Conservation (phyloP, 164 flowering plant species). For the Vitis vinifera region ASM3070453v1 NC_081821.1:3323001-3323500, state of each 20-base stretch:
- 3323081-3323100: neutral
- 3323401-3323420: neutral
- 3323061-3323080: constrained; percentile 12
- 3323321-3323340: constrained; percentile 16
- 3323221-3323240: neutral
- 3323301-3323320: constrained; percentile 4
- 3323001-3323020: too few species aligned
- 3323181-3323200: constrained; percentile 4
- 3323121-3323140: constrained; percentile 15
- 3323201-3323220: constrained; percentile 6
- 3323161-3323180: constrained; percentile 11
- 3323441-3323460: constrained; percentile 2
- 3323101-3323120: constrained; percentile 22
- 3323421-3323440: neutral
- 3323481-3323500: neutral
- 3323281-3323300: neutral
- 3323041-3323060: neutral
- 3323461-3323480: constrained; percentile 13
- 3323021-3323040: neutral
- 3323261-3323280: constrained; percentile 5
- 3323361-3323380: constrained; percentile 8
- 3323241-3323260: neutral
- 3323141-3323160: neutral
- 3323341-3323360: constrained; percentile 8
- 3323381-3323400: constrained; percentile 8